Base-by-base conservation (phyloP, 768 basidiomycete genomes). In the Boletus barrowsii region DNA sequence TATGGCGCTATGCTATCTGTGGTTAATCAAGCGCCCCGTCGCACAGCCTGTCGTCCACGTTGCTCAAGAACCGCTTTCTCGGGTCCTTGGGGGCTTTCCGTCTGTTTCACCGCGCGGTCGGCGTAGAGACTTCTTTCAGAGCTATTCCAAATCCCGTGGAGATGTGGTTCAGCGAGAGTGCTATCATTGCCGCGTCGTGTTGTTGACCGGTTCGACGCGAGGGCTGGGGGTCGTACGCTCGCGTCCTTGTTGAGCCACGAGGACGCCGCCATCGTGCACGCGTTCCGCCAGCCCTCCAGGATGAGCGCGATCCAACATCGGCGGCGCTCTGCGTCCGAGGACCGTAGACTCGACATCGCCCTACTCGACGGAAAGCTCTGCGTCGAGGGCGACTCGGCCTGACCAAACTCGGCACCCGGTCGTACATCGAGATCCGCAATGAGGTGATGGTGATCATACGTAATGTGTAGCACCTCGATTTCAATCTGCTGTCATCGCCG, bases 381-480 rank as follows among this genome's bases (percentile, higher is more conserved):
- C 18, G 15, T 72, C n/a, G 69, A 73, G 54, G 68, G 67, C 4
- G 67, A 70, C 47, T 51, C 62, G 4, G 15, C 62, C 0, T 55
- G 47, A 18, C 52, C 53, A 17, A 45, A 64, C 20, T 61, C 71
- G 24, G 66, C 63, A 14, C 51, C 74, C 14, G 55, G 61, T 24
- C 30, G 37, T 18, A 66, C 43, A 54, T 48, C 11, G 53, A 65
- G 70, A 56, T 76, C 10, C 64, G 65, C 17, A 52, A 60, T 20
- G 60, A 59, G 8, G 62, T 74, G 8, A 76, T 67, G 1, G 50
- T 56, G 14, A 72, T 80, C 54, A 71, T 79, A 11, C 77, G 79
- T 48, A 75, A 72, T 47, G 77, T 78, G 9, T 81, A 79, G 80
- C 68, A 67, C 1, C 64, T 82, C 22, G 77, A 82, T 62, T 79